phyloP scores from a whole-genome alignment of 257 asterid species.

The Fraxinus pennsylvanica region DNA sequence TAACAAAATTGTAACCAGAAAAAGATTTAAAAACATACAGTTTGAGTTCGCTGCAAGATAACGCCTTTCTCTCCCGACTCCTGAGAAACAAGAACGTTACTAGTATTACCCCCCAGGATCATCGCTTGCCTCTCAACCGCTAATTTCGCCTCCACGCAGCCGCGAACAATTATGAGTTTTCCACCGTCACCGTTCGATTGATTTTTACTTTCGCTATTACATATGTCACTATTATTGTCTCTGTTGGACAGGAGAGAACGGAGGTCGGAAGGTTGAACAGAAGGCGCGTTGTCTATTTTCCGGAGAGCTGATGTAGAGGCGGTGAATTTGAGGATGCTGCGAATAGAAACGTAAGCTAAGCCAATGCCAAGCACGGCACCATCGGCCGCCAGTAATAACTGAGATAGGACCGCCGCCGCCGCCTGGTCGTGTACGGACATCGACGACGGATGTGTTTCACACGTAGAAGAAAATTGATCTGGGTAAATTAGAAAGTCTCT shows the following conservation, averaged over 20 bases:
- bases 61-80: constrained; percentile 71
- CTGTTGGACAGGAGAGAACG: constrained; percentile 52
- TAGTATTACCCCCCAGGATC: constrained; percentile 33
- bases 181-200: constrained; percentile 32
- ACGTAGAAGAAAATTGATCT: too few species aligned
- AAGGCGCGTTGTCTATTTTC: constrained; percentile 61
- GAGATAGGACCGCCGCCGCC: constrained; percentile 55
- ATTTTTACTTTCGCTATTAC: constrained; percentile 23
- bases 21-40: constrained; percentile 37
- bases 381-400: constrained; percentile 63
- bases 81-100: constrained; percentile 42
- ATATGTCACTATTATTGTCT: constrained; percentile 7
- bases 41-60: constrained; percentile 58
- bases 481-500: too few species aligned
- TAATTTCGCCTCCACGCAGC: constrained; percentile 64
- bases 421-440: constrained; percentile 89
- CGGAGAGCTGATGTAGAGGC: constrained; percentile 62
- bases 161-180: constrained; percentile 67
- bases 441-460: background rate
- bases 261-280: constrained; percentile 62
- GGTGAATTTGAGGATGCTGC: constrained; percentile 57
- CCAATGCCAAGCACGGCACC: constrained; percentile 77
- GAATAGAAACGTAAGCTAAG: constrained; percentile 67
- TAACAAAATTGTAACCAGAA: background rate
- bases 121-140: constrained; percentile 50